Conservation (phyloP, 306 rosid species). For the Cucurbita ficifolia region DNA sequence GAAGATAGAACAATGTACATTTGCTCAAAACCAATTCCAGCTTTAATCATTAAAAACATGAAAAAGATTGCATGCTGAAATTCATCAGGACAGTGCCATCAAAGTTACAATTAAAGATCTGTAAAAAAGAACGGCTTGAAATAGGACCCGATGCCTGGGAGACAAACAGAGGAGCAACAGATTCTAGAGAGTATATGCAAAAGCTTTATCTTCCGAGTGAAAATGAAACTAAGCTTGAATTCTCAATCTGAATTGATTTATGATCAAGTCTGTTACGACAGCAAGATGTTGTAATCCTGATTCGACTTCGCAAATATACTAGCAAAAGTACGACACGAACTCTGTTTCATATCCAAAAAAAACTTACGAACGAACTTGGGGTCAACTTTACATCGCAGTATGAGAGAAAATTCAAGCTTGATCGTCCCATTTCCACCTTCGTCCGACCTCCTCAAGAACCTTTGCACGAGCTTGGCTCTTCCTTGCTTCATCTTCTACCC, state of each 20-base stretch:
- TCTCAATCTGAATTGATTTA: not conserved
- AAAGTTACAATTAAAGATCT: not conserved
- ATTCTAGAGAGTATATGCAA: not conserved
- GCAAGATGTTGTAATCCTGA: not conserved
- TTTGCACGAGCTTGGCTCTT: slow-evolving; percentile 77
- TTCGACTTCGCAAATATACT: not conserved
- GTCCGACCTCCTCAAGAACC: slow-evolving; percentile 77
- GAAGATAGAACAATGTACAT: not conserved
- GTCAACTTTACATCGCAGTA: slow-evolving; percentile 10
- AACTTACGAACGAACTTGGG: not conserved
- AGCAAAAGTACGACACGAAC: not conserved
- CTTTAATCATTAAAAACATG: not conserved
- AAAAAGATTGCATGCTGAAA: not conserved
- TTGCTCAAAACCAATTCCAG: not conserved
- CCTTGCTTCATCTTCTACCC: slow-evolving; percentile 95
- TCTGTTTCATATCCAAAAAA: too few relatives aligned
- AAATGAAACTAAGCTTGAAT: not conserved
- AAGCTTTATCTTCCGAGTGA: not conserved
- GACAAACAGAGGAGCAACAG: not conserved
- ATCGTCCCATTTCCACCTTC: slow-evolving; percentile 81
- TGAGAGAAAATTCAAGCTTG: slow-evolving; percentile 20
- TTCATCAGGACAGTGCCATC: not conserved
- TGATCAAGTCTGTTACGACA: not conserved
- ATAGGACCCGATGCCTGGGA: not conserved
- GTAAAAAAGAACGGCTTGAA: not conserved